A percentile compares a stretch with the other conserved stretches of the same genome.
Evolutionary conservation across 768 basidiomycete species (phyloP).

Genomic region (Boletus subparvulus): DNA sequence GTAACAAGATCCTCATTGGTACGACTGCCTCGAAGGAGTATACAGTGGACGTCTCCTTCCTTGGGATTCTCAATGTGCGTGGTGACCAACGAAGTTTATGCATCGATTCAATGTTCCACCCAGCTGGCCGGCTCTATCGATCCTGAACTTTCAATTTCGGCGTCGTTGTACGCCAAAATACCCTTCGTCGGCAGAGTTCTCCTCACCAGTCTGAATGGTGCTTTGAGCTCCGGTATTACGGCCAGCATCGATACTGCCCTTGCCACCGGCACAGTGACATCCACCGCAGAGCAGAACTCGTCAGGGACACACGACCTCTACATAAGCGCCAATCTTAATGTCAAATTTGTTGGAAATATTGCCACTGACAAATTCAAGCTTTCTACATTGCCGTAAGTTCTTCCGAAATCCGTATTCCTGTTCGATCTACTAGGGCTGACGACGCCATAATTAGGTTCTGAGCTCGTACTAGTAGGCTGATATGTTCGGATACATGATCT

Average conservation of each 20-base stretch:
- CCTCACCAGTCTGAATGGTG: not conserved
- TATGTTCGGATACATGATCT: no score
- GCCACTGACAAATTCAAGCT: not conserved
- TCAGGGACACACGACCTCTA: not conserved
- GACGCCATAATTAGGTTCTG: no score
- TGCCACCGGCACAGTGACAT: not conserved
- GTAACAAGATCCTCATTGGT: no score
- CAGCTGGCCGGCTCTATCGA: not conserved
- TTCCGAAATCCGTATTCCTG: no score
- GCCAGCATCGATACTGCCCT: not conserved
- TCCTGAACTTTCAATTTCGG: not conserved
- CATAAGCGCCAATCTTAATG: not conserved
- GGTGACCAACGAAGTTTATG: no score
- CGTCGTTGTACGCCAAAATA: not conserved
- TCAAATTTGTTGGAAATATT: not conserved
- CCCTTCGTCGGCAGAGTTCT: not conserved
- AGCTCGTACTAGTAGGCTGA: no score
- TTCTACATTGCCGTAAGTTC: not conserved
- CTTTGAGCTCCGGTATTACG: not conserved
- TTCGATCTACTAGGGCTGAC: no score
- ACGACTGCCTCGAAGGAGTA: no score
- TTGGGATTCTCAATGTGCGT: no score
- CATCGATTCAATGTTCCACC: no score
- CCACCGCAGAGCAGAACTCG: not conserved
- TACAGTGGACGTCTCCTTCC: no score